Conservation (phyloP, 768 basidiomycete genomes). For the Panus rudis region DNA sequence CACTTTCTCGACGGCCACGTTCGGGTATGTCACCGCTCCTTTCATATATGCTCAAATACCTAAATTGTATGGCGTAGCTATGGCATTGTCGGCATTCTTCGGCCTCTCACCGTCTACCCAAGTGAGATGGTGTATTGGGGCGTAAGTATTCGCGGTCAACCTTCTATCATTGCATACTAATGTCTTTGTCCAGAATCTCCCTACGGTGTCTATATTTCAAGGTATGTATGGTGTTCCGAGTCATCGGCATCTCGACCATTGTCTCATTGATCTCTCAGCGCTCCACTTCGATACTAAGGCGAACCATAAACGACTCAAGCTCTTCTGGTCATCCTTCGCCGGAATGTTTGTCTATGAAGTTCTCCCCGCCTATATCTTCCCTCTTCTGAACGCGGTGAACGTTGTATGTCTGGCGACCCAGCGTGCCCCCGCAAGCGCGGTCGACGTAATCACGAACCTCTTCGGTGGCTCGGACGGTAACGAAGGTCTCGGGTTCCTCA, state of each 20-base stretch:
- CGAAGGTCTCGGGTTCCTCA: conserved; percentile 57
- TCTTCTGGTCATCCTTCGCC: conserved; percentile 45
- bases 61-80: conserved; percentile 31
- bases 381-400: conserved; percentile 53
- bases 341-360: conserved; percentile 49
- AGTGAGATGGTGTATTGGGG: conserved; percentile 60
- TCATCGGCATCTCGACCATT: no score
- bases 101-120: conserved; percentile 53
- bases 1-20: conserved; percentile 58
- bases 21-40: conserved; percentile 35
- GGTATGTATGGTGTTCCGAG: conserved; percentile 23
- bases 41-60: neutral
- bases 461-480: conserved; percentile 65
- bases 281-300: conserved; percentile 40
- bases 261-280: conserved; percentile 29
- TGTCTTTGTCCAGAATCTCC: conserved; percentile 37
- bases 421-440: conserved; percentile 33
- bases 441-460: conserved; percentile 49
- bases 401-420: conserved; percentile 57
- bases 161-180: neutral
- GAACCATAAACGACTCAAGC: conserved; percentile 41
- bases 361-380: conserved; percentile 54
- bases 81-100: conserved; percentile 51
- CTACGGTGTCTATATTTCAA: conserved; percentile 56
- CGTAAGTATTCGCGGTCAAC: conserved; percentile 25